Evolutionary conservation across 495 filamentous ascomycete genomes (phyloP), one percentile per base, ranked within the genome.

Genomic region (Niebla homalea): DNA sequence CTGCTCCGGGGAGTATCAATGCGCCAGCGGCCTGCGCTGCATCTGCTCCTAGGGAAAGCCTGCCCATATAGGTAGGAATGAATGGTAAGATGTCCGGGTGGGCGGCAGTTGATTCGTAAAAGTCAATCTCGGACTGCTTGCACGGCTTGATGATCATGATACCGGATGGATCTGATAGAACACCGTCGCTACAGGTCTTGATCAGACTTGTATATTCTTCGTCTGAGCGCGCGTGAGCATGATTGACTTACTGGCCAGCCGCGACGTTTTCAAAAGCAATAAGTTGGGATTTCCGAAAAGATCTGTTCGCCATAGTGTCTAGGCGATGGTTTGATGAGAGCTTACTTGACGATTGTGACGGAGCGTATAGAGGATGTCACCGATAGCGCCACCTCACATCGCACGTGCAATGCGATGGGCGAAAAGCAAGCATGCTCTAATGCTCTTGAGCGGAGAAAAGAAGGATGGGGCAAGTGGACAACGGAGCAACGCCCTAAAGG

Each of bases 141-240:
- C 92, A 96, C 25, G 92, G 92, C 67, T 99, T 99, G 64, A 96
- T 86, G 61, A 99, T 82, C 16, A 96, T 71, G 49, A 84, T 76
- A 59, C 92, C 92, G 44, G 85, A 82, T 47, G 74, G 68, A 59
- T 94, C 88, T 62, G 83, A 89, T 54, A 94, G 79, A 40, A 94
- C 89, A 55, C 92, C 92, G 41, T 92, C 89, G 67, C 89, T 97
- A 64, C 48, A 52, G 29, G n/a, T 16, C 6, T 10, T 35, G 46
- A 32, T 53, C 37, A 46, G 50, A 29, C 41, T 52, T 43, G 18
- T 15, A 39, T 7, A 19, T 49, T n/a, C 23, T 14, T 46, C 29
- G 37, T 12, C 43, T 12, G 35, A 35, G 5, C 29, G 29, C 29
- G 29, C 7, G 29, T 8, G 29, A 2, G 7, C 7, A 32, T 32